phyloP scores from a whole-genome alignment of 2,329 filamentous ascomycete species.

The Apiospora rasikravindrae region DNA sequence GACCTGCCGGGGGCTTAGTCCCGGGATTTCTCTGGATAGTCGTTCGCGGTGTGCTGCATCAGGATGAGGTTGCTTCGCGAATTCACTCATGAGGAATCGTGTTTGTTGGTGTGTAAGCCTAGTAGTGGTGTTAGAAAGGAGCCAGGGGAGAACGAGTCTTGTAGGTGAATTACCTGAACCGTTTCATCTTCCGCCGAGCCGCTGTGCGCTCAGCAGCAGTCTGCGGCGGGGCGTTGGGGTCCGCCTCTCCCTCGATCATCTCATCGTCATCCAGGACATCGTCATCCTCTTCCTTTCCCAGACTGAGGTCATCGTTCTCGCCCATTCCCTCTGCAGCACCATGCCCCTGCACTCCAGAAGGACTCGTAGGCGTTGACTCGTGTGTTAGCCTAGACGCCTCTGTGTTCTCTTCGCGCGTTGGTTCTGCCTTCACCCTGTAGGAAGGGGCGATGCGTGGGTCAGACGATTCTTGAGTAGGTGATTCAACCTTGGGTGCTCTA shows the following conservation, averaged over 20 bases:
- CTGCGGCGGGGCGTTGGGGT: constrained; percentile 48
- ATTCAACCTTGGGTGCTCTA: constrained; percentile 47
- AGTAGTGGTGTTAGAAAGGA: constrained; percentile 42
- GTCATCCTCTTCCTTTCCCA: constrained; percentile 56
- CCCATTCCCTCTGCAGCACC: constrained; percentile 22
- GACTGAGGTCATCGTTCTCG: constrained; percentile 45
- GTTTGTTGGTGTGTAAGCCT: constrained; percentile 96
- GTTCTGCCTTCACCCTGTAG: constrained; percentile 46
- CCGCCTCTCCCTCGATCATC: constrained; percentile 52
- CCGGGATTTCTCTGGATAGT: constrained; percentile 87
- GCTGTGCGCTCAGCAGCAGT: constrained; percentile 63
- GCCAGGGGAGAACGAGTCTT: background rate
- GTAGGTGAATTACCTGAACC: constrained; percentile 69
- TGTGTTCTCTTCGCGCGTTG: constrained; percentile 43
- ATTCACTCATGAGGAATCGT: constrained; percentile 97
- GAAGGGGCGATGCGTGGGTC: constrained; percentile 37
- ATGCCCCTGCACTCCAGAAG: constrained; percentile 20
- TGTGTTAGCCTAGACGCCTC: constrained; percentile 46
- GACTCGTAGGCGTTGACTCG: constrained; percentile 44
- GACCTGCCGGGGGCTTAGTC: constrained; percentile 88
- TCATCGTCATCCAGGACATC: constrained; percentile 61
- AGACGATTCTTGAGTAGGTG: constrained; percentile 43
- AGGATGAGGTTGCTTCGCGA: constrained; percentile 91
- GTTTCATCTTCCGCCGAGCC: constrained; percentile 70
- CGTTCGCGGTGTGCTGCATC: constrained; percentile 90